phyloP scores from a whole-genome alignment of 2,329 filamentous ascomycete genomes.

The Paramyrothecium roridum region DNA sequence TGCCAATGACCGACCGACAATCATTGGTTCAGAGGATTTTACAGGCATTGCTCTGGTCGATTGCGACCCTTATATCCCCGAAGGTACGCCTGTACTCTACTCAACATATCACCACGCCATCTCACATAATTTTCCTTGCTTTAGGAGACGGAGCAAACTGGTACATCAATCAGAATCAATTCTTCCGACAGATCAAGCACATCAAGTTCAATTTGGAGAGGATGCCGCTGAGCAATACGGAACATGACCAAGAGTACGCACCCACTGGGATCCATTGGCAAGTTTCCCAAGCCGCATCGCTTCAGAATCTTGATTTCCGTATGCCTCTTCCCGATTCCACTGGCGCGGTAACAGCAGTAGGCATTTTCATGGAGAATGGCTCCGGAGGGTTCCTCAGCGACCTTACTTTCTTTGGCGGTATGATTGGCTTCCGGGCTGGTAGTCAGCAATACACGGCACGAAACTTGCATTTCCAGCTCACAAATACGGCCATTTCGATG shows the following conservation, averaged over 20 bases:
- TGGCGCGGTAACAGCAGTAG: conserved; percentile 46
- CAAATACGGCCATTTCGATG: conserved; percentile 60
- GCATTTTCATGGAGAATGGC: conserved; percentile 58
- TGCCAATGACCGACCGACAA: conserved; percentile 49
- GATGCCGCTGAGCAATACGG: not conserved
- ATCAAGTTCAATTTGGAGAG: not conserved
- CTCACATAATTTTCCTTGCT: too few relatives aligned
- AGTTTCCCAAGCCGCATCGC: not conserved
- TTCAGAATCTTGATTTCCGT: not conserved
- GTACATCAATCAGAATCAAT: not conserved
- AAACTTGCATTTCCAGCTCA: conserved; percentile 53
- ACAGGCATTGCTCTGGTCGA: conserved; percentile 70
- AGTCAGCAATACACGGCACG: conserved; percentile 66
- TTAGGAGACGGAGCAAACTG: not conserved
- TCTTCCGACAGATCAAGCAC: not conserved
- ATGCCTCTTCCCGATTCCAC: too few relatives aligned
- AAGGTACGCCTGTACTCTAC: not conserved
- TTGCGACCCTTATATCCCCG: conserved; percentile 8
- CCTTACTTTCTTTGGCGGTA: conserved; percentile 38
- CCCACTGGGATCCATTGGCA: not conserved
- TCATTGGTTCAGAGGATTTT: conserved; percentile 51
- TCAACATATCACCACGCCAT: not conserved
- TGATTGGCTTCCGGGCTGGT: conserved; percentile 54
- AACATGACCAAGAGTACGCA: not conserved
- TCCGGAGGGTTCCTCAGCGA: conserved; percentile 33